Conservation (phyloP, 768 basidiomycete genomes). For the Kwoniella shandongensis region DNA sequence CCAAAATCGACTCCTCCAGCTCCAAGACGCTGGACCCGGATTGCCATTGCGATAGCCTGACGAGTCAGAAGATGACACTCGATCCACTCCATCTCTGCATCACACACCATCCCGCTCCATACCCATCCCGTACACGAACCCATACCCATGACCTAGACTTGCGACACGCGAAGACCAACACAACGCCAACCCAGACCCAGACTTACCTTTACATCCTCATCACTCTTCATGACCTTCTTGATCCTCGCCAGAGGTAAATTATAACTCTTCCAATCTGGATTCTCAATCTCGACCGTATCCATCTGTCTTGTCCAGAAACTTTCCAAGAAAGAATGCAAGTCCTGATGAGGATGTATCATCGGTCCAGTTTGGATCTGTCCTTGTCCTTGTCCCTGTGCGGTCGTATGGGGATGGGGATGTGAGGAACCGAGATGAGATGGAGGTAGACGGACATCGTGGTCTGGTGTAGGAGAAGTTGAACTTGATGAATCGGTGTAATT, state of each 20-base stretch:
- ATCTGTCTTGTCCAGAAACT: constrained; percentile 90
- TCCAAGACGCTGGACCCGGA: no score
- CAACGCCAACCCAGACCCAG: background rate
- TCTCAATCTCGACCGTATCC: constrained; percentile 80
- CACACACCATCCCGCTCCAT: no score
- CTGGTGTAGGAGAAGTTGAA: constrained; percentile 6
- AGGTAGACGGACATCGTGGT: no score
- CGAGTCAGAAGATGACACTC: no score
- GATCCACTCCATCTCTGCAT: no score
- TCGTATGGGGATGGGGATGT: no score
- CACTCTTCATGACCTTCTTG: constrained; percentile 99
- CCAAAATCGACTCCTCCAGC: no score
- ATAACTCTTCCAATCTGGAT: constrained; percentile 61
- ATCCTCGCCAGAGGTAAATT: constrained; percentile 90
- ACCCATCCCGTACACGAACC: no score
- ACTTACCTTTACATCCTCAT: constrained; percentile 72
- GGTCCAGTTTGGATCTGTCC: constrained; percentile 54
- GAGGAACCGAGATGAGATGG: no score
- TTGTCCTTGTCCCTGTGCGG: background rate
- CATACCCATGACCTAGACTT: no score
- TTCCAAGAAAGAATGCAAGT: constrained; percentile 78
- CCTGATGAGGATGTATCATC: constrained; percentile 78
- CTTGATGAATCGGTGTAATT: constrained; percentile 4
- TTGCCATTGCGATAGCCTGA: no score
- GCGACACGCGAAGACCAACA: no score